These are phyloP conservation scores for Teratosphaeria gauchensis DNA, from an alignment of 2,329 filamentous ascomycete species.

Conservation along the genomic window DNA sequence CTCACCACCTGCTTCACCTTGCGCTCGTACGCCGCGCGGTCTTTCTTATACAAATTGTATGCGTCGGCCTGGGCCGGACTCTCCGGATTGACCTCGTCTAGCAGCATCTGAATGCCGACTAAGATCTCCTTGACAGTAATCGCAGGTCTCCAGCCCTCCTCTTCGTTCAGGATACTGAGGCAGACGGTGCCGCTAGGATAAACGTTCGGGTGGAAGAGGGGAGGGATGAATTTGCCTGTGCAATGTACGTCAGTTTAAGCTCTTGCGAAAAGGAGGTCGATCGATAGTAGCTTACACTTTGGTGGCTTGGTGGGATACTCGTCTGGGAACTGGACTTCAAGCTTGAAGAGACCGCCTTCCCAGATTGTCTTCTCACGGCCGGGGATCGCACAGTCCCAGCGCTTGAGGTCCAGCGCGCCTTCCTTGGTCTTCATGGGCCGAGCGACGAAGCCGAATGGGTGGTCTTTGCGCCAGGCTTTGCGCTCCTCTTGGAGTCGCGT, in stretches of 20 bases:
- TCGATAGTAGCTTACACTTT: slow-evolving; percentile 65
- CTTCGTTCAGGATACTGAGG: slow-evolving; percentile 92
- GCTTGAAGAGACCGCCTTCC: slow-evolving; percentile 95
- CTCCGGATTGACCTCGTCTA: slow-evolving; percentile 94
- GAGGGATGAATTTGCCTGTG: slow-evolving; percentile 87
- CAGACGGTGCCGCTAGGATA: slow-evolving; percentile 98
- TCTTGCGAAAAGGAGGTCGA: not conserved
- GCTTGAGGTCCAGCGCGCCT: slow-evolving; percentile 81
- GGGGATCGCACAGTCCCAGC: slow-evolving; percentile 93
- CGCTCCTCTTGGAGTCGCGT: slow-evolving; percentile 83
- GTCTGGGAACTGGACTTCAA: slow-evolving; percentile 86
- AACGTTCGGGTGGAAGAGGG: slow-evolving; percentile 96
- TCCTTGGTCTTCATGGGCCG: slow-evolving; percentile 71
- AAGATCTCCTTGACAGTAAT: slow-evolving; percentile 98
- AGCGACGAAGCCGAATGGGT: slow-evolving; percentile 95
- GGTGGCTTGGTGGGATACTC: slow-evolving; percentile 98
- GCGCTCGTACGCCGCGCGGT: slow-evolving; percentile 76
- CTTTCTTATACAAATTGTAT: slow-evolving; percentile 93
- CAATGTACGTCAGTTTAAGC: not conserved
- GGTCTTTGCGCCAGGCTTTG: slow-evolving; percentile 93
- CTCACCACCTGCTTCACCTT: slow-evolving; percentile 77
- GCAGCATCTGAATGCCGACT: slow-evolving; percentile 86
- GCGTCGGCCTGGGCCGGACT: slow-evolving; percentile 95
- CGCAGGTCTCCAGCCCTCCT: slow-evolving; percentile 96
- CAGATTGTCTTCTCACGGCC: slow-evolving; percentile 95